These are phyloP conservation scores for Coniosporium tulheliwenetii DNA, from an alignment of 2,329 filamentous ascomycete genomes.

Conservation along the genomic window DNA sequence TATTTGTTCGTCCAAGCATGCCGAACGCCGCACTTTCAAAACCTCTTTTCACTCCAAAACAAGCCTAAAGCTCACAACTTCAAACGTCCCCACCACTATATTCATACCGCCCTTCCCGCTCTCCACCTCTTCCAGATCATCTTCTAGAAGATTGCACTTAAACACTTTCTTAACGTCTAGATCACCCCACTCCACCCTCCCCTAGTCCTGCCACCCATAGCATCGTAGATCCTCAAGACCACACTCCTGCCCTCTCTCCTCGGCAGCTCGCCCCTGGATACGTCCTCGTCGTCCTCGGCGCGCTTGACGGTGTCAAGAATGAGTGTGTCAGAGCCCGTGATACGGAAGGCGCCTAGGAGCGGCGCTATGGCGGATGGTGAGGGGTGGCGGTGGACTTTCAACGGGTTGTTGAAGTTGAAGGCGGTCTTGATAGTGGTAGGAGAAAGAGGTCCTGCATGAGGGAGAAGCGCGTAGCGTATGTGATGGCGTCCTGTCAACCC, in stretches of 20 bases:
- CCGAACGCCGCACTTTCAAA: too few relatives aligned
- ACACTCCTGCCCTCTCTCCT: slow-evolving; percentile 60
- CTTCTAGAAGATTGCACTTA: slow-evolving; percentile 80
- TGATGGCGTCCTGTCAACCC: slow-evolving; percentile 41
- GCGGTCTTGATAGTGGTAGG: slow-evolving; percentile 65
- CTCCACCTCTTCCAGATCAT: slow-evolving; percentile 56
- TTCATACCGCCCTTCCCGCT: slow-evolving; percentile 23
- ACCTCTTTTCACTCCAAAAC: too few relatives aligned
- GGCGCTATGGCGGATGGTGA: slow-evolving; percentile 10
- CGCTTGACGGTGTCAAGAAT: slow-evolving; percentile 85
- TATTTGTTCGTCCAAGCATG: too few relatives aligned
- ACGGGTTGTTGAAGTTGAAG: slow-evolving; percentile 78
- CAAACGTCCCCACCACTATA: slow-evolving; percentile 22
- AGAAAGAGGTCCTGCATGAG: slow-evolving; percentile 59
- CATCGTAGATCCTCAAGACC: slow-evolving; percentile 76
- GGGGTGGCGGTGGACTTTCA: slow-evolving; percentile 36
- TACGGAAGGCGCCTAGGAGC: slow-evolving; percentile 41
- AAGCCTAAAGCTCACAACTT: slow-evolving; percentile 21
- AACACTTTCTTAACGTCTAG: slow-evolving; percentile 60
- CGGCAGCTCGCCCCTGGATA: slow-evolving; percentile 39
- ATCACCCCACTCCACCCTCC: slow-evolving; percentile 50
- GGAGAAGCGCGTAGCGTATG: slow-evolving; percentile 83
- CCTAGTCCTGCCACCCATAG: slow-evolving; percentile 63
- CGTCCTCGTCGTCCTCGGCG: slow-evolving; percentile 43
- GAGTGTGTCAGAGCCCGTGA: slow-evolving; percentile 45